Evolutionary conservation across 495 filamentous ascomycete species (phyloP).

Genomic region (Penicillium maclennaniae): DNA sequence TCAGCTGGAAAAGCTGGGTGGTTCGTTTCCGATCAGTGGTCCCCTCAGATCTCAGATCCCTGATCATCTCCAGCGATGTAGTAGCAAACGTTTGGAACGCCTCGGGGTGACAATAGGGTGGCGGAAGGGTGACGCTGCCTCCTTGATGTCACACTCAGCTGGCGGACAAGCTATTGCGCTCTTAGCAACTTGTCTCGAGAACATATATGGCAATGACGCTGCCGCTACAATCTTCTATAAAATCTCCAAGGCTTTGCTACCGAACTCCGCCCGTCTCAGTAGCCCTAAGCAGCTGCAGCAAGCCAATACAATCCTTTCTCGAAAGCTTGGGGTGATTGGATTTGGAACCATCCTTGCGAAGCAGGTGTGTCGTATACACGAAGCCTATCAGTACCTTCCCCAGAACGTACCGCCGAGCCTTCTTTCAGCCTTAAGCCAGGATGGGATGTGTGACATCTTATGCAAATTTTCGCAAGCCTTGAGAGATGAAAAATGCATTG

Average conservation of each 20-base stretch:
- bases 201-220: neutral
- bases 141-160: conserved; percentile 3
- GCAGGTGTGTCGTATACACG: neutral
- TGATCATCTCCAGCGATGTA: conserved; percentile 3
- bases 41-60: conserved; percentile 1
- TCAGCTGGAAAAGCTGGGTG: conserved; percentile 8
- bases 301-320: neutral
- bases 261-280: neutral
- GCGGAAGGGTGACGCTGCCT: conserved; percentile 8
- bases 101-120: conserved; percentile 3
- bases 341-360: neutral
- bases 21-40: conserved; percentile 3
- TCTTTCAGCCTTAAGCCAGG: neutral
- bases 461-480: neutral
- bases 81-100: neutral
- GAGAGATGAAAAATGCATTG: neutral
- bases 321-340: neutral
- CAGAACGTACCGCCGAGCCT: neutral
- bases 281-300: neutral
- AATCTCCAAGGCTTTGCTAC: neutral
- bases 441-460: neutral
- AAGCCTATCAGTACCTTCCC: neutral
- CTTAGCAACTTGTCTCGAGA: neutral
- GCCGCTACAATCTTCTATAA: neutral
- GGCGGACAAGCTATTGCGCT: conserved; percentile 7